phyloP scores from a whole-genome alignment of 805 yeast species.

The Ogataea chonburiensis region DNA sequence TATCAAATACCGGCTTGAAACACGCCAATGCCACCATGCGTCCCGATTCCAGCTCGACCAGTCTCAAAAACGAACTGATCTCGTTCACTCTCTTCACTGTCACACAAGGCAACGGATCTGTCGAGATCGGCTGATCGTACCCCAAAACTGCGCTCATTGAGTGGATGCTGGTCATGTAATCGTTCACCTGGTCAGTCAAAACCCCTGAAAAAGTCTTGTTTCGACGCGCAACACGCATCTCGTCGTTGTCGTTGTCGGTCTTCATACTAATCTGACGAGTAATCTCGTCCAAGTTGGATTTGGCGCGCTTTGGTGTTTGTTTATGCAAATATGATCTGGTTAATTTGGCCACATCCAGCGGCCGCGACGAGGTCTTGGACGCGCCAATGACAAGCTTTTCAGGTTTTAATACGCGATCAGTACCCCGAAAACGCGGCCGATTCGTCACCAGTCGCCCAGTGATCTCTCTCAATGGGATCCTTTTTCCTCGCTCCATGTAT shows the following conservation, averaged over 20 bases:
- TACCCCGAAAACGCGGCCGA: not conserved
- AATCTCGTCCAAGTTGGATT: conserved; percentile 8
- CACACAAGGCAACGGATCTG: conserved; percentile 2
- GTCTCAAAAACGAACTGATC: conserved; percentile 6
- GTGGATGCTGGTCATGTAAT: conserved; percentile 14
- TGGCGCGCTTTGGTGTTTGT: conserved; percentile 3
- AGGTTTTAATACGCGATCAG: conserved; percentile 3
- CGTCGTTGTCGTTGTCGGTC: not conserved
- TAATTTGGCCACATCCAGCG: conserved; percentile 10
- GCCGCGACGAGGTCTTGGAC: conserved; percentile 1
- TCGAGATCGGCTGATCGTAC: conserved; percentile 19
- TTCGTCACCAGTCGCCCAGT: conserved; percentile 8
- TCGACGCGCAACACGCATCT: not conserved
- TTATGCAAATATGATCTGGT: conserved; percentile 12
- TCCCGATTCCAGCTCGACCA: conserved; percentile 9
- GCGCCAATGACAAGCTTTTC: not conserved
- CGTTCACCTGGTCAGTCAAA: conserved; percentile 17
- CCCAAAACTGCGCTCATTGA: conserved; percentile 19
- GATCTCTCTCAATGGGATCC: conserved; percentile 14
- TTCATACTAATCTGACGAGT: conserved; percentile 6
- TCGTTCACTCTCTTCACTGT: conserved; percentile 1
- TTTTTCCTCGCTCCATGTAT: conserved; percentile 6
- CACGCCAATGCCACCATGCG: conserved; percentile 15
- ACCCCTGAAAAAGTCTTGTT: conserved; percentile 12
- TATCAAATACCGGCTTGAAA: conserved; percentile 11